phyloP scores from a whole-genome alignment of 2,329 filamentous ascomycete species.

The Blastomyces silverae region DNA sequence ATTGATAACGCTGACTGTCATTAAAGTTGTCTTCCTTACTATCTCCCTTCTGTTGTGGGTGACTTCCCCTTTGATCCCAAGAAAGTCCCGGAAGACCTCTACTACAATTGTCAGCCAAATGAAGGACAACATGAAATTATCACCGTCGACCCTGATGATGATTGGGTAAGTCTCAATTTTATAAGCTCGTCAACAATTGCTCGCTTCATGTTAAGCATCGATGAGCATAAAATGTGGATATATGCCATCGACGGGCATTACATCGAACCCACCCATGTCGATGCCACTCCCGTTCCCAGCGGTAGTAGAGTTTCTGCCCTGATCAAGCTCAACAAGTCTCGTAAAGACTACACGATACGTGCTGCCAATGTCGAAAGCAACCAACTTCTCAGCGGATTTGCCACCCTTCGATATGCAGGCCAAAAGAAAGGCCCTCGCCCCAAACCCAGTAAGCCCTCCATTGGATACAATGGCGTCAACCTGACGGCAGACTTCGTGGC shows the following conservation, averaged over 20 bases:
- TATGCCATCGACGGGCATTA: slow-evolving; percentile 43
- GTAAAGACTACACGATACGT: slow-evolving; percentile 42
- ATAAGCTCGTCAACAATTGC: slow-evolving; percentile 33
- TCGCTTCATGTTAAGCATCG: slow-evolving; percentile 36
- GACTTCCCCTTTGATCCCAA: slow-evolving; percentile 25
- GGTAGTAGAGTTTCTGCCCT: slow-evolving; percentile 40
- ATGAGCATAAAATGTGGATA: slow-evolving; percentile 41
- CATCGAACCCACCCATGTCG: slow-evolving; percentile 36
- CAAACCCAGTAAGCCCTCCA: slow-evolving; percentile 36
- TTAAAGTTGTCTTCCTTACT: slow-evolving; percentile 14
- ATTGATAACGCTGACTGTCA: slow-evolving; percentile 5
- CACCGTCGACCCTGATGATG: slow-evolving; percentile 29
- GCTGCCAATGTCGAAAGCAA: slow-evolving; percentile 44
- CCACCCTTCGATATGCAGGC: slow-evolving; percentile 41
- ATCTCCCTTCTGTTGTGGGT: slow-evolving; percentile 14
- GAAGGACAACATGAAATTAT: slow-evolving; percentile 27
- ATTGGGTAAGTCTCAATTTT: slow-evolving; percentile 37
- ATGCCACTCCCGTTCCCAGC: slow-evolving; percentile 31
- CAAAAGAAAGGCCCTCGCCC: slow-evolving; percentile 19
- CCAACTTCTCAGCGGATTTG: slow-evolving; percentile 50
- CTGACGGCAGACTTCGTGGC: slow-evolving; percentile 37
- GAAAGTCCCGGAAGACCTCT: slow-evolving; percentile 24
- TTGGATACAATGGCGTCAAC: slow-evolving; percentile 46
- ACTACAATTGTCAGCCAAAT: slow-evolving; percentile 24
- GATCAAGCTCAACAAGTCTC: slow-evolving; percentile 38